phyloP scores from a whole-genome alignment of 805 yeast species.

The Ogataea salicorniae region DNA sequence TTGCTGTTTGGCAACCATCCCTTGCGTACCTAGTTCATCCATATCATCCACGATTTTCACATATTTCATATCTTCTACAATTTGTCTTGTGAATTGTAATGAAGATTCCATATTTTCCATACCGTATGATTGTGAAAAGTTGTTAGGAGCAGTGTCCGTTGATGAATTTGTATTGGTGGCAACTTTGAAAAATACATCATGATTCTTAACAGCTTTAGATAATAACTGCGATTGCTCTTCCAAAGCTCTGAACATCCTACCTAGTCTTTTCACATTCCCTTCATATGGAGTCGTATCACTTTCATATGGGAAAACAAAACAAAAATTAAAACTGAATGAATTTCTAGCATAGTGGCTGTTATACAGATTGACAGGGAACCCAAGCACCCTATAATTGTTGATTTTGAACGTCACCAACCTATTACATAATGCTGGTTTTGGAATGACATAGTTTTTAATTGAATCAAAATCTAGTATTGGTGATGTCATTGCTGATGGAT shows the following conservation, averaged over 20 bases:
- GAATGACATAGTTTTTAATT: slow-evolving; percentile 86
- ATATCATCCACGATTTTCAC: slow-evolving; percentile 28
- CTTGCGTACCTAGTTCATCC: slow-evolving; percentile 23
- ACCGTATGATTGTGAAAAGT: neutral
- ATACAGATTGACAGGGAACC: slow-evolving; percentile 82
- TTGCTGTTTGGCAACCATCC: slow-evolving; percentile 18
- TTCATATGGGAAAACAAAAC: slow-evolving; percentile 82
- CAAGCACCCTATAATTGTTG: slow-evolving; percentile 66
- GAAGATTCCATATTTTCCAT: slow-evolving; percentile 3
- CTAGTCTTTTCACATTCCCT: slow-evolving; percentile 75
- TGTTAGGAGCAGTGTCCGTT: neutral
- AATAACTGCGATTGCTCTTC: slow-evolving; percentile 84
- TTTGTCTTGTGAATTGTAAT: slow-evolving; percentile 5
- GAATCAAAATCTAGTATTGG: slow-evolving; percentile 71
- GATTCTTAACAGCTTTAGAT: slow-evolving; percentile 47
- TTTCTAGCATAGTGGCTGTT: slow-evolving; percentile 79
- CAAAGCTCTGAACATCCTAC: slow-evolving; percentile 80
- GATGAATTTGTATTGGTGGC: neutral
- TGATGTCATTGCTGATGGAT: slow-evolving; percentile 33
- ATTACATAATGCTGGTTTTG: slow-evolving; percentile 88
- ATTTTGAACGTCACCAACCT: slow-evolving; percentile 69
- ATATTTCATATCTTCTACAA: slow-evolving; percentile 22
- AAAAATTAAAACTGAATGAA: slow-evolving; percentile 87
- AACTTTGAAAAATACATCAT: slow-evolving; percentile 37
- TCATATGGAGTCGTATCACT: slow-evolving; percentile 84